Percentiles rank a stretch among this genome's conserved stretches.
phyloP scores from a whole-genome alignment of 352 stramenopile species.

The Globisporangium sylvaticum region DNA sequence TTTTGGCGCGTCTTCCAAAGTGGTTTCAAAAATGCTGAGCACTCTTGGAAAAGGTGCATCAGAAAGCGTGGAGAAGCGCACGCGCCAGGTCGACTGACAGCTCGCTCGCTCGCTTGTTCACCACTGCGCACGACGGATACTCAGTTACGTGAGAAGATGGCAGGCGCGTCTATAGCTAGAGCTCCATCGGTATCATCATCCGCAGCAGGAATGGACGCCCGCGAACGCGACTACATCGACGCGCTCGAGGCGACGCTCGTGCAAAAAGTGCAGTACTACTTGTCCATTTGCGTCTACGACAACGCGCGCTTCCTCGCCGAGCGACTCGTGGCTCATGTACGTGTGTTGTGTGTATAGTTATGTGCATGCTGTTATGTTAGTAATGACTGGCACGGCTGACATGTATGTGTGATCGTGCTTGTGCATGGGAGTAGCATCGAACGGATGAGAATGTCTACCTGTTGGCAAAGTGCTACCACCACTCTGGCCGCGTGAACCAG shows the following conservation, averaged over 20 bases:
- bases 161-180: slow-evolving; percentile 8
- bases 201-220: not conserved
- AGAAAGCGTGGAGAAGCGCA: not conserved
- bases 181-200: not conserved
- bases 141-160: not conserved
- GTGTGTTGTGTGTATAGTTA: not conserved
- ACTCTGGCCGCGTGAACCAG: slow-evolving; percentile 41
- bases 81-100: no score
- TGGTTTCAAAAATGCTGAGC: not conserved
- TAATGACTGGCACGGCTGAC: not conserved
- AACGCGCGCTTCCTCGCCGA: slow-evolving; percentile 83
- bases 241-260: slow-evolving; percentile 47
- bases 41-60: not conserved
- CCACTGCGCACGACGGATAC: not conserved
- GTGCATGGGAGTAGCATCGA: slow-evolving; percentile 31
- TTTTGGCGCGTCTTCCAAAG: not conserved
- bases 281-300: slow-evolving; percentile 51
- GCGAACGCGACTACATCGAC: slow-evolving; percentile 9
- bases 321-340: slow-evolving; percentile 73
- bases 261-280: slow-evolving; percentile 44
- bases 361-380: not conserved
- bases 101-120: no score
- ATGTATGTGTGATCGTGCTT: slow-evolving; percentile 8
- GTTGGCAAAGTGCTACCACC: slow-evolving; percentile 67
- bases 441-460: slow-evolving; percentile 53